These are phyloP conservation scores for Cystobasidium tubakii DNA, from an alignment of 768 basidiomycete genomes.

Conservation along the genomic window DNA sequence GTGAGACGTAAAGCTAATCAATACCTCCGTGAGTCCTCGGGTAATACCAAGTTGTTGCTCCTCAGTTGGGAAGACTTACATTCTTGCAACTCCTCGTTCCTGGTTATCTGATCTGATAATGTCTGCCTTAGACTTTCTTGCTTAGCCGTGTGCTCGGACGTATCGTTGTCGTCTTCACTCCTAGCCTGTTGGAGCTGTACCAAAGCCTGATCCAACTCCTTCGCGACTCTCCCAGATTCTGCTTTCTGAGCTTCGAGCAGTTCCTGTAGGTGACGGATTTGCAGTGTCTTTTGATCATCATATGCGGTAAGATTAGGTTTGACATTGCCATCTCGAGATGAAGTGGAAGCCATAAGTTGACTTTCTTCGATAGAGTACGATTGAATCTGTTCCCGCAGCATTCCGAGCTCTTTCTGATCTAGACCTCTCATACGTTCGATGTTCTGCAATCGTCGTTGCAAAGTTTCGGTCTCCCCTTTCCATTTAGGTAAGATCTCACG, in stretches of 20 bases:
- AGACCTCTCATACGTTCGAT: slow-evolving; percentile 13
- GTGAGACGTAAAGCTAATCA: slow-evolving; percentile 23
- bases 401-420: slow-evolving; percentile 22
- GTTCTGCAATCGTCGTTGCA: not conserved
- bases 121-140: slow-evolving; percentile 3
- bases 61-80: not conserved
- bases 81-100: slow-evolving; percentile 32
- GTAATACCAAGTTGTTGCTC: not conserved
- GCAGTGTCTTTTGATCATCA: slow-evolving; percentile 28
- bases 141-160: not conserved
- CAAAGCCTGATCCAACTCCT: slow-evolving; percentile 12
- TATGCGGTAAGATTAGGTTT: slow-evolving; percentile 21
- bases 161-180: not conserved
- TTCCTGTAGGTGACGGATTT: slow-evolving; percentile 33
- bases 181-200: not conserved
- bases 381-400: slow-evolving; percentile 29
- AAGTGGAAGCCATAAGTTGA: slow-evolving; percentile 4
- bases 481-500: not conserved
- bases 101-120: slow-evolving; percentile 7
- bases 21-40: slow-evolving; percentile 4
- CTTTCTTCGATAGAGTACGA: slow-evolving; percentile 27
- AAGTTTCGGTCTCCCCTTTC: not conserved
- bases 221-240: slow-evolving; percentile 1
- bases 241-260: slow-evolving; percentile 27
- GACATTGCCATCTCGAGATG: not conserved